Base-by-base conservation (phyloP, 768 basidiomycete species). In the Pleurotus tuber-regium region DNA sequence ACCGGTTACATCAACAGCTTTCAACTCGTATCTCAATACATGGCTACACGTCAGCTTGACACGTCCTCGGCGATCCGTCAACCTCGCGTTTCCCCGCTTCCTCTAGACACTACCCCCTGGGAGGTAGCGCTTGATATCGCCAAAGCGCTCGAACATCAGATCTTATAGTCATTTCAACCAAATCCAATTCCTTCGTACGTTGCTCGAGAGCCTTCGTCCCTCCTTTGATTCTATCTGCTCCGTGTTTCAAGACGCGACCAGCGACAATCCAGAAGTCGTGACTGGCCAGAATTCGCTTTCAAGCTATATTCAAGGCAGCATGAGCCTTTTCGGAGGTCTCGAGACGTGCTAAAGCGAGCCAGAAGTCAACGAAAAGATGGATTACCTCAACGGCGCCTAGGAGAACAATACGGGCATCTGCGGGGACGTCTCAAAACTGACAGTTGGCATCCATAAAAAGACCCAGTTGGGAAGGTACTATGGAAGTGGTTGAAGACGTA, bases 181-280 rank as follows among this genome's bases (percentile, higher is more conserved):
- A 57, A 1, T 81, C 84, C 2, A 90, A 72, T 58, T 88, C 86
- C 53, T 83, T 85, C 21, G 79, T 74, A 14, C 77, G 75, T 50
- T 81, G 71, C 29, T 79, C 79, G 0, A 69, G 66, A 0, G 77
- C 57, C 59, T 84, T 82, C 1, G 74, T 74, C 11, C 70, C 61
- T 6, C 60, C 60, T 8, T 47, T 24, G n/a, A 56, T 38, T 2
- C 67, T 65, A 21, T 67, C 66, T 2, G 82, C 83, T 57, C 89
- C 86, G 63, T 98, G 96, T 68, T 99, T 97, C 25, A 96, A 76
- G 10, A 98, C 70, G 29, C 94, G 80, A 10, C 88, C 94, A 2
- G 96, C 96, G 2, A 96, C 97, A 54, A 99, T 97, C 95, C 96
- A 99, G 54, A 99, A 98, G 61, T 98, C 97, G 68, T 98, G 95